Conservation (phyloP, 208 protist genomes). For the Tritrichomonas musculus region DNA sequence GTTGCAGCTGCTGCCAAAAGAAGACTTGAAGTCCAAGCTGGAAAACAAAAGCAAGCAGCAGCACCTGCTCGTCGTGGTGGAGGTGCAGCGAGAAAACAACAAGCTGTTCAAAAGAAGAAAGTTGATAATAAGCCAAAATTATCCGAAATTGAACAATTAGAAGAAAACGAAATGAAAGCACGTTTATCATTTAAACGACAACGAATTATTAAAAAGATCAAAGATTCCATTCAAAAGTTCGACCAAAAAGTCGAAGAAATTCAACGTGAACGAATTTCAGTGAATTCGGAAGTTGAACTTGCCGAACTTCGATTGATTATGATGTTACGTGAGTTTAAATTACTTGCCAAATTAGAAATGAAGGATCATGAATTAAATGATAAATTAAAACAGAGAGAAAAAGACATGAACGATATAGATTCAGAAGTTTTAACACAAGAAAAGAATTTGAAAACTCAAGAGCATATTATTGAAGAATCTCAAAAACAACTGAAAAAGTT, state of each 20-base stretch:
- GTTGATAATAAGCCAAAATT: background rate
- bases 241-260: background rate
- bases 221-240: background rate
- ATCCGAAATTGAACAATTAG: background rate
- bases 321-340: conserved; percentile 7
- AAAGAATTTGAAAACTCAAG: conserved; percentile 70
- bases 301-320: conserved; percentile 5
- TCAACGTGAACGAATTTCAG: background rate
- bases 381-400: background rate
- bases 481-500: conserved; percentile 62
- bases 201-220: background rate
- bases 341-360: background rate
- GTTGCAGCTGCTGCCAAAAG: background rate
- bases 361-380: conserved; percentile 15
- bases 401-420: conserved; percentile 45
- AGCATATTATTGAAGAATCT: conserved; percentile 43
- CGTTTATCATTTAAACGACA: background rate
- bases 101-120: background rate
- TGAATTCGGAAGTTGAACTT: background rate
- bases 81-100: background rate
- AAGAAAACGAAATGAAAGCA: background rate
- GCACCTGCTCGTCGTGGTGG: background rate
- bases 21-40: background rate
- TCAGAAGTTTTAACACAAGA: conserved; percentile 73
- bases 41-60: conserved; percentile 1